phyloP scores from a whole-genome alignment of 306 rosid genomes.

The Casuarina cunninghamiana region DNA sequence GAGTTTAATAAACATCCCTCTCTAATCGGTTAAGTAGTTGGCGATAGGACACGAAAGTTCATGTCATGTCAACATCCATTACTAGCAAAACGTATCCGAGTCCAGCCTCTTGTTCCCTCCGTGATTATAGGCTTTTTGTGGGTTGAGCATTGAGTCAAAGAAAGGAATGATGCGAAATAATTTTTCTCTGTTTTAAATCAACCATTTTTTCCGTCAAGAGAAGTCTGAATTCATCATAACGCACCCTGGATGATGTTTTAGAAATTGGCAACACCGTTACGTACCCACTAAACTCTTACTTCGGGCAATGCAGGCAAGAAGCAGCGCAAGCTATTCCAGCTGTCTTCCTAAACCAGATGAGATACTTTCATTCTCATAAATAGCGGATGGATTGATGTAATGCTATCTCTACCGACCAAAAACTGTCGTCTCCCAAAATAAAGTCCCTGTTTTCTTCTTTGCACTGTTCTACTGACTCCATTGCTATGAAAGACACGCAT shows the following conservation, averaged over 20 bases:
- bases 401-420: background rate
- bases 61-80: background rate
- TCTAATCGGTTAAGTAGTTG: too few relatives aligned
- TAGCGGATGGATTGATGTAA: background rate
- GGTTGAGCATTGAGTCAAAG: conserved; percentile 42
- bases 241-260: background rate
- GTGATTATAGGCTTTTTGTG: conserved; percentile 20
- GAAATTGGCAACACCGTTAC: background rate
- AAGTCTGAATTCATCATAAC: background rate
- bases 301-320: background rate
- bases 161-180: conserved; percentile 32
- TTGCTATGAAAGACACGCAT: conserved; percentile 10
- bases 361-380: background rate
- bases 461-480: background rate
- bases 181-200: conserved; percentile 24
- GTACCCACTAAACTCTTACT: background rate
- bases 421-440: background rate
- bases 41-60: background rate
- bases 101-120: background rate
- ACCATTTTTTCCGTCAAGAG: conserved; percentile 13
- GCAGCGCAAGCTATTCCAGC: background rate
- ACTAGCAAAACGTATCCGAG: background rate
- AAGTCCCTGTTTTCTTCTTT: background rate
- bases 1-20: background rate
- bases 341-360: background rate